Percentiles rank a stretch among this genome's conserved stretches.
These are phyloP conservation scores for Penicillium sp. DNA, from an alignment of 2,329 filamentous ascomycete genomes.

Conservation along the genomic window DNA sequence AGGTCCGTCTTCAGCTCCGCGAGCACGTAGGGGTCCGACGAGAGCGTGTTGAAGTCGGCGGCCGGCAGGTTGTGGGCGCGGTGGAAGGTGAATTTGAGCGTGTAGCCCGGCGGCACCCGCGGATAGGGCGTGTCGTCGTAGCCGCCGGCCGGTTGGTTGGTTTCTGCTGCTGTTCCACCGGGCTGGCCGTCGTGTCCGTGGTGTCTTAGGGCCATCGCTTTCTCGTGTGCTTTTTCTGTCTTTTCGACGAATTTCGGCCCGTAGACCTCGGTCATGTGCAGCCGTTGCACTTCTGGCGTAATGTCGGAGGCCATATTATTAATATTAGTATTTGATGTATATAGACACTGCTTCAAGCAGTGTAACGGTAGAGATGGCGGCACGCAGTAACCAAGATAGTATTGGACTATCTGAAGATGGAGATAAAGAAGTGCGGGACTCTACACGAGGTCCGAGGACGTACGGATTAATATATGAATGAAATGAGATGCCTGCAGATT, in stretches of 20 bases:
- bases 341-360: not conserved
- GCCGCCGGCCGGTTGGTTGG: conserved; percentile 62
- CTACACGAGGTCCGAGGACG: too few species aligned
- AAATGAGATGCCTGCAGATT: too few species aligned
- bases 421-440: too few species aligned
- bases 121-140: conserved; percentile 78
- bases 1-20: conserved; percentile 70
- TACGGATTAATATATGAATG: too few species aligned
- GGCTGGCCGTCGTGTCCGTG: conserved; percentile 12
- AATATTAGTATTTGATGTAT: not conserved
- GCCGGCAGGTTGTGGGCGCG: conserved; percentile 75
- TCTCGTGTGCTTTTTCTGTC: conserved; percentile 36
- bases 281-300: conserved; percentile 19
- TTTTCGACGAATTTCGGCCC: conserved; percentile 35
- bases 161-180: conserved; percentile 9
- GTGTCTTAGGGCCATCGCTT: conserved; percentile 23
- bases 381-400: too few species aligned
- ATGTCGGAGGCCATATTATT: conserved; percentile 4
- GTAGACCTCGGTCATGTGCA: conserved; percentile 29
- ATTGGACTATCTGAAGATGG: too few species aligned
- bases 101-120: conserved; percentile 71
- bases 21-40: conserved; percentile 77
- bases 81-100: conserved; percentile 79
- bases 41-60: conserved; percentile 70
- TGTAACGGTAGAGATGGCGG: not conserved